Conservation (phyloP, 108 stramenopile genomes). For the Fragilaria crotonensis region DNA sequence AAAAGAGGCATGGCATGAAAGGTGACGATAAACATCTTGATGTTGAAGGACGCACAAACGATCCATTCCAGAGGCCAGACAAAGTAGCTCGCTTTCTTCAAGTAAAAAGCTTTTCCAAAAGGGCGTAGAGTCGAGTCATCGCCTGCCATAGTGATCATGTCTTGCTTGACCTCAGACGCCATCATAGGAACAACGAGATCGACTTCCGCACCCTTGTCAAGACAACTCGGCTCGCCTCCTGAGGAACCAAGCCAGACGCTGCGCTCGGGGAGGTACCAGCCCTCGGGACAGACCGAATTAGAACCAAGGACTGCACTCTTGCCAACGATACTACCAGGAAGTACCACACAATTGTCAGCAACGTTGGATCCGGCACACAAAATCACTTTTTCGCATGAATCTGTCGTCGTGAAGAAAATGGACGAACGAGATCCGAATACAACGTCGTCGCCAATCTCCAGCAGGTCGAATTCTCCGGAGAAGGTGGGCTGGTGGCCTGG, state of each 20-base stretch:
- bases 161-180: background rate
- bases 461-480: slow-evolving; percentile 51
- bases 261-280: slow-evolving; percentile 37
- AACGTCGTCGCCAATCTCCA: slow-evolving; percentile 63
- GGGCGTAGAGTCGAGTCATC: slow-evolving; percentile 50
- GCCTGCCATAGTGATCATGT: slow-evolving; percentile 25
- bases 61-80: slow-evolving; percentile 31
- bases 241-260: slow-evolving; percentile 43
- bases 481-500: slow-evolving; percentile 42
- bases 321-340: slow-evolving; percentile 46
- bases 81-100: slow-evolving; percentile 39
- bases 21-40: slow-evolving; percentile 17
- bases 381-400: slow-evolving; percentile 31
- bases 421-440: slow-evolving; percentile 54
- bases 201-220: slow-evolving; percentile 31
- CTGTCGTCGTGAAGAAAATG: slow-evolving; percentile 24
- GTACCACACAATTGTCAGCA: slow-evolving; percentile 44
- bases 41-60: too few species aligned
- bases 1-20: slow-evolving; percentile 36
- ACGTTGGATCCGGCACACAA: slow-evolving; percentile 46
- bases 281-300: slow-evolving; percentile 36
- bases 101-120: slow-evolving; percentile 54
- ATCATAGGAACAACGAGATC: background rate
- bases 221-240: slow-evolving; percentile 39
- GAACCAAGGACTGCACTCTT: slow-evolving; percentile 57